Evolutionary conservation across 2,329 filamentous ascomycete genomes (phyloP), one percentile per base, ranked within the genome.

Genomic region (Talaromyces islandicus): DNA sequence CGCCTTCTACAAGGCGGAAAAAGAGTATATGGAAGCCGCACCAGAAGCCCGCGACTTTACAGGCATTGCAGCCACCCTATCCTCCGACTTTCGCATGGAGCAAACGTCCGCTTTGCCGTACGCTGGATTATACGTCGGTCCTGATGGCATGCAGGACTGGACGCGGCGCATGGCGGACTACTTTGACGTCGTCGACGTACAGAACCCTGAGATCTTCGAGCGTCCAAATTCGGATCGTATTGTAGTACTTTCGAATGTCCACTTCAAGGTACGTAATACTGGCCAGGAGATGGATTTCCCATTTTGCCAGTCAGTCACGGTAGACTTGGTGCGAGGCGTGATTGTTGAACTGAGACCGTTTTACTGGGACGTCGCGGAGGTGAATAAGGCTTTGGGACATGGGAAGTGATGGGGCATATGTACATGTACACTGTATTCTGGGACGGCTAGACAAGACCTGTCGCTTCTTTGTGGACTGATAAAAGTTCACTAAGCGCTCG

Each of bases 101-200:
- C 73, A 76, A 51, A 69, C 71, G 5, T 68, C 71, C 1, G 73
- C 68, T 5, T 64, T 76, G 5, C 73, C 73, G 4, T 75, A 72
- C 51, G 69, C 69, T 2, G 73, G 72, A 25, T 54, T 64, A 0
- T 75, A 69, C 62, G 58, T 57, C 7, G 73, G 73, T 2, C 66
- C 67, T 12, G 62, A 66, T 7, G 72, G 71, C 0, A 65, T 75
- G n/a, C 64, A 69, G 57, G 65, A 70, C 30, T 75, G 72, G 69
- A 63, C 64, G 19, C 57, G 66, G 12, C 63, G 64, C 1, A 73
- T 75, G 71, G 70, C 67, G 52, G 62, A 62, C 17, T 66, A 64
- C 50, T 68, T 68, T 60, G 59, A 66, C 32, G 57, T 67, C 7
- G 65, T 75, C 4, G 69, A 60, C 48, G 71, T 75, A 12, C 64